Evolutionary conservation across 176 grass and related monocot genomes (phyloP).

Genomic region (Zoysia pacifica): DNA sequence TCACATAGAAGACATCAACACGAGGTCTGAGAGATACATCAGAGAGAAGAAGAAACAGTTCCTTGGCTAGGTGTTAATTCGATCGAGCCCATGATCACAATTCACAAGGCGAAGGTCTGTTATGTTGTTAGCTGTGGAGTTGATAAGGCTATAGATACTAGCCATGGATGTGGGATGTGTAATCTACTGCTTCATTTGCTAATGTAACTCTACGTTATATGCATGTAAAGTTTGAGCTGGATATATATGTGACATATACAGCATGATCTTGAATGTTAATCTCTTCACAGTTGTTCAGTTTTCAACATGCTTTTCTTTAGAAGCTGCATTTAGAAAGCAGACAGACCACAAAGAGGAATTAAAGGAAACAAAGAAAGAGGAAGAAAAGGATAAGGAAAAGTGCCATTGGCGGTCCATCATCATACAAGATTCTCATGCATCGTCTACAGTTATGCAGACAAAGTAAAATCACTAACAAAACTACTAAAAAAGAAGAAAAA

Average conservation of each 20-base stretch:
- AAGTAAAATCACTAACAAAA: too few species aligned
- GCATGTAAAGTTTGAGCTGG: not conserved
- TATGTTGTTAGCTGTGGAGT: not conserved
- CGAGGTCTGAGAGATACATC: constrained; percentile 46
- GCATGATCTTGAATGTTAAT: not conserved
- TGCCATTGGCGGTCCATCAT: not conserved
- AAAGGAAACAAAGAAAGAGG: not conserved
- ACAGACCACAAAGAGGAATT: not conserved
- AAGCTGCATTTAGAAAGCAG: not conserved
- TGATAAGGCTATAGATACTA: constrained; percentile 5
- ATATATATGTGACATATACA: not conserved
- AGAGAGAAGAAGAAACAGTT: constrained; percentile 45
- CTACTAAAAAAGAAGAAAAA: not conserved
- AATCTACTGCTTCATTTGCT: not conserved
- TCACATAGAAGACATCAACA: constrained; percentile 44
- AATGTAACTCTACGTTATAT: not conserved
- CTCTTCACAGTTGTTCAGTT: not conserved
- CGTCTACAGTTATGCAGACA: not conserved
- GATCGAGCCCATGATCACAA: not conserved
- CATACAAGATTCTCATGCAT: not conserved
- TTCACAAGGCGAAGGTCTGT: not conserved
- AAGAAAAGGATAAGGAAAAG: not conserved
- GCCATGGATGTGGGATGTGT: constrained; percentile 6
- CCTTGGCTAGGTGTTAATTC: not conserved
- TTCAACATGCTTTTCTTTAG: not conserved